Evolutionary conservation across 805 yeast genomes (phyloP).

Genomic region (Priceomyces melissophilus): DNA sequence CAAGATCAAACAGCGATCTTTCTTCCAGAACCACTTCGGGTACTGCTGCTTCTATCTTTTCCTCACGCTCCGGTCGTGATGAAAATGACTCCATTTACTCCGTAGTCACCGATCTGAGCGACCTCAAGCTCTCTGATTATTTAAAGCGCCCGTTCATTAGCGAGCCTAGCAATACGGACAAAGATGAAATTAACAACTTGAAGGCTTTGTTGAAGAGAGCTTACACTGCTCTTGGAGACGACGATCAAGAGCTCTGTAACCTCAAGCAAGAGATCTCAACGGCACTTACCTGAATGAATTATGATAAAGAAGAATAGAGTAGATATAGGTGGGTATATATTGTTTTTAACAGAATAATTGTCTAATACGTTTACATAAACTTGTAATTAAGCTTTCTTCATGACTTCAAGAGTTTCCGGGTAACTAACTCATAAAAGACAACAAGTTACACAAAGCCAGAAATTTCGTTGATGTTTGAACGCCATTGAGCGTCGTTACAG

Average conservation of each 20-base stretch:
- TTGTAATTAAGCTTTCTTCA: too few relatives aligned
- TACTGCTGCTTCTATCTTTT: conserved; percentile 13
- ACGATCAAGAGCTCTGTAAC: conserved; percentile 6
- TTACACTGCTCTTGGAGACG: conserved; percentile 15
- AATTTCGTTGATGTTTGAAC: neutral
- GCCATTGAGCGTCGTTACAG: neutral
- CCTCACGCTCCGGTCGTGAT: conserved; percentile 7
- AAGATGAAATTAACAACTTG: conserved; percentile 25
- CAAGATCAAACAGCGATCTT: conserved; percentile 10
- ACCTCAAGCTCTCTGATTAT: conserved; percentile 15
- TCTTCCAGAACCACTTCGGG: conserved; percentile 3
- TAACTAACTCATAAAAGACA: neutral
- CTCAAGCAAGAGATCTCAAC: conserved; percentile 13
- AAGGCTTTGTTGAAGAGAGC: conserved; percentile 26
- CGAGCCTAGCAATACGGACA: neutral
- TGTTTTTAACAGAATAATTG: too few relatives aligned
- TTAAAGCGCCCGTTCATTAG: conserved; percentile 17
- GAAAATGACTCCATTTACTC: conserved; percentile 30
- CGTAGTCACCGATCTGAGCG: conserved; percentile 15
- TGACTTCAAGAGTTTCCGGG: too few relatives aligned
- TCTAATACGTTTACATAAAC: too few relatives aligned
- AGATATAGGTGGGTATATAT: neutral
- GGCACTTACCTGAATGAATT: conserved; percentile 8
- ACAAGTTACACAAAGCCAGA: conserved; percentile 7
- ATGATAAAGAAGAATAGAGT: neutral